phyloP scores from a whole-genome alignment of 2,329 filamentous ascomycete species.

The Lasiodiplodia citricola region DNA sequence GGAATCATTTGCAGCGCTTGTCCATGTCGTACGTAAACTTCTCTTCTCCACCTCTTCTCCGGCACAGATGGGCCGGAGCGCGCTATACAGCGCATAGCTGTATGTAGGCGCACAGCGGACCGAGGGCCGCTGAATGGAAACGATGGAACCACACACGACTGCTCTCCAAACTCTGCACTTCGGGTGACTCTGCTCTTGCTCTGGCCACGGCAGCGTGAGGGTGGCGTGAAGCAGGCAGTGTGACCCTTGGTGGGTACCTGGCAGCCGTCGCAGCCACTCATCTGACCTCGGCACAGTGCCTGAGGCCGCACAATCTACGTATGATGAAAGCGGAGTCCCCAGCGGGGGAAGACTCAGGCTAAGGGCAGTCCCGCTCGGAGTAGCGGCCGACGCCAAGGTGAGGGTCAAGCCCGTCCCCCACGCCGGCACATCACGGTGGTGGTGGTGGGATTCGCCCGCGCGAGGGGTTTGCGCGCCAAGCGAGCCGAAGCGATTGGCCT shows the following conservation, averaged over 20 bases:
- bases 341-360: conserved; percentile 2
- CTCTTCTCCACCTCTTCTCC: conserved; percentile 12
- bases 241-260: conserved; percentile 21
- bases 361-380: conserved; percentile 10
- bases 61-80: conserved; percentile 3
- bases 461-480: conserved; percentile 10
- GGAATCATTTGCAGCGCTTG: conserved; percentile 17
- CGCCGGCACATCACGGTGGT: conserved; percentile 4
- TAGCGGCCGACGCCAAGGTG: conserved; percentile 4
- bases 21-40: conserved; percentile 13
- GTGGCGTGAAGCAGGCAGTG: conserved; percentile 19
- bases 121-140: conserved; percentile 10
- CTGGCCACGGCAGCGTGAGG: conserved; percentile 19
- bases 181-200: conserved; percentile 11
- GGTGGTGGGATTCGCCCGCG: background rate
- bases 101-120: conserved; percentile 25
- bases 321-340: conserved; percentile 17
- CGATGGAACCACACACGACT: background rate
- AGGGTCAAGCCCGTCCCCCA: conserved; percentile 2
- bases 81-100: conserved; percentile 24
- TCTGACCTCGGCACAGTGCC: conserved; percentile 10
- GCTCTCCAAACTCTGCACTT: background rate
- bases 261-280: conserved; percentile 14
- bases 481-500: conserved; percentile 10
- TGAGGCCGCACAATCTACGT: conserved; percentile 1